A percentile compares a stretch with the other conserved stretches of the same genome.
Conservation (phyloP, 1,284 basidiomycete species). For the Sanghuangporus sanghuang region DNA sequence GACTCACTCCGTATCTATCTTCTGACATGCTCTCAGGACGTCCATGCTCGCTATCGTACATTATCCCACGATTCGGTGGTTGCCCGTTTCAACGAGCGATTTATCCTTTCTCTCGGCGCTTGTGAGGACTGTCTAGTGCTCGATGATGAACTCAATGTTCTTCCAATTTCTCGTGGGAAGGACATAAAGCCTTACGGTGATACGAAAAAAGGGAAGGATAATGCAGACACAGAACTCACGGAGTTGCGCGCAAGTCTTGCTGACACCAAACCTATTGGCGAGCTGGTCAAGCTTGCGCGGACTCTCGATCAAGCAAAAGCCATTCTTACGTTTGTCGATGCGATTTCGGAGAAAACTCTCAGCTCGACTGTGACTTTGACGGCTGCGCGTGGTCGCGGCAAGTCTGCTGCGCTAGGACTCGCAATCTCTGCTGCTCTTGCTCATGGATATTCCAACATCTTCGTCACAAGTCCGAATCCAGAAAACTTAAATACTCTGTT, state of each 20-base stretch:
- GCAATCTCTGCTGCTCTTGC: conserved; percentile 91
- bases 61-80: conserved; percentile 87
- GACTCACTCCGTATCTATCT: no score
- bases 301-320: conserved; percentile 94
- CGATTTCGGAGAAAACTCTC: conserved; percentile 88
- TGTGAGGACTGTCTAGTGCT: conserved; percentile 90
- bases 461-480: conserved; percentile 95
- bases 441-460: conserved; percentile 97
- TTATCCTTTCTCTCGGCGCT: conserved; percentile 90
- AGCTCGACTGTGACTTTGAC: conserved; percentile 95
- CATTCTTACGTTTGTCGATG: conserved; percentile 88
- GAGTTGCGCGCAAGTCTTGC: conserved; percentile 78
- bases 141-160: conserved; percentile 97
- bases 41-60: conserved; percentile 90
- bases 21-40: conserved; percentile 55
- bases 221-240: conserved; percentile 65
- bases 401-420: conserved; percentile 93
- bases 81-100: conserved; percentile 97
- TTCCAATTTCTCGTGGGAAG: conserved; percentile 95
- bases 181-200: conserved; percentile 75
- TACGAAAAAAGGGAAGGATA: conserved; percentile 40
- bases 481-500: conserved; percentile 99
- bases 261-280: conserved; percentile 85
- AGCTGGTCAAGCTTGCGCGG: conserved; percentile 88
- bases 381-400: conserved; percentile 92